phyloP scores from a whole-genome alignment of 495 filamentous ascomycete species.

The Parachaetomium inaequale region DNA sequence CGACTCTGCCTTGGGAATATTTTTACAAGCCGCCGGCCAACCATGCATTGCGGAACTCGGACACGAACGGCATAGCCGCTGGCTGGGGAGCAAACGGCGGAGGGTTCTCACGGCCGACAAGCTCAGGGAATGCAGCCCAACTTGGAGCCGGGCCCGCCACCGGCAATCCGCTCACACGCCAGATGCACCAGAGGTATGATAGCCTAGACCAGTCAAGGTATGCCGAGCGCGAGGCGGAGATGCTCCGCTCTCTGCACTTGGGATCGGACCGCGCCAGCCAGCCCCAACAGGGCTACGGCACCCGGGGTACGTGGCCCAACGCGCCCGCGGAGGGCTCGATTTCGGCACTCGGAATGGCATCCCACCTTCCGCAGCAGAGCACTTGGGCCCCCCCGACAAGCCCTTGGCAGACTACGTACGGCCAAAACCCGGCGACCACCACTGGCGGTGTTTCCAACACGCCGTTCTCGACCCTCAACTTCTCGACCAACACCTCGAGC shows the following conservation, averaged over 20 bases:
- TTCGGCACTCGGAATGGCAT: neutral
- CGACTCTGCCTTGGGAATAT: slow-evolving; percentile 44
- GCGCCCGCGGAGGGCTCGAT: neutral
- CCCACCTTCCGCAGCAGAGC: slow-evolving; percentile 9
- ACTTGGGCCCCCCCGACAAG: slow-evolving; percentile 13
- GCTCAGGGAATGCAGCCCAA: slow-evolving; percentile 19
- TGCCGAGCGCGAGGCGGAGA: neutral
- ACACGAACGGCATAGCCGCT: neutral
- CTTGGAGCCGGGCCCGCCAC: neutral
- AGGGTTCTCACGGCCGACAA: slow-evolving; percentile 20
- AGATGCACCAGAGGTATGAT: neutral
- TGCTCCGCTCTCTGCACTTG: neutral
- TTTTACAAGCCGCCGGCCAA: slow-evolving; percentile 37
- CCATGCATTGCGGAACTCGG: slow-evolving; percentile 2
- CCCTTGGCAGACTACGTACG: slow-evolving; percentile 10
- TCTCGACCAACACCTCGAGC: slow-evolving; percentile 24
- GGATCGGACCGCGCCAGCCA: neutral
- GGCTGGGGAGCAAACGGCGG: slow-evolving; percentile 13
- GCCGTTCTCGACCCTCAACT: slow-evolving; percentile 26
- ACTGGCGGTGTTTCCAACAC: slow-evolving; percentile 10
- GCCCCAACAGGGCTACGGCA: neutral
- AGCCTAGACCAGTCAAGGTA: neutral
- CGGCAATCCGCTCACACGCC: slow-evolving; percentile 12
- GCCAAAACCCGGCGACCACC: neutral
- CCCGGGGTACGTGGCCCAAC: slow-evolving; percentile 13